Base-by-base conservation (phyloP, 1,284 basidiomycete species). In the Pyrrhoderma noxium region DNA sequence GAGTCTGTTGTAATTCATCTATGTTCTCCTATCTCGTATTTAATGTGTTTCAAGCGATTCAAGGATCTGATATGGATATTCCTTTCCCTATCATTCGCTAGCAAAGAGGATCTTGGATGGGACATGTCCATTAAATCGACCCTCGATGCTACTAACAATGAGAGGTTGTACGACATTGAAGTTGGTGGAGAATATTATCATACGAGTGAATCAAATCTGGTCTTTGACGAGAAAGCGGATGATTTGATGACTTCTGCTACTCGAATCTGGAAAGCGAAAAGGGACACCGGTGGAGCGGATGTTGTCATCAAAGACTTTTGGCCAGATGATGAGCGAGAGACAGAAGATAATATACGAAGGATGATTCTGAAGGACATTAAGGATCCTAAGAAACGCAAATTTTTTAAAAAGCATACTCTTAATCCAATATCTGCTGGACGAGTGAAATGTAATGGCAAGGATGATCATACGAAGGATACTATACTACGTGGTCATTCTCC, bases 211-310 rank as follows among this genome's bases (percentile, higher is more conserved):
- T 31, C 27, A 31, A 31, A 31, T 31, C 18, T 44, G 9, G n/a
- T 44, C n/a, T 44, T 21, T 5, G 42, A 44, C 42, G n/a, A 19
- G 9, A 27, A n/a, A 25, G 42, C 42, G n/a, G 42, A 44, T 25
- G 22, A 14, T 8, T 14, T 44, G 9, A 14, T 44, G 7, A 44
- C 22, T 21, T 14, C 22, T 18, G 42, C 7, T 19, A 44, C 42
- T 5, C n/a, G 42, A 9, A 27, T 44, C 18, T 44, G 21, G 16
- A n/a, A 19, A 9, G 42, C 16, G 9, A 5, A 5, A 5, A 44
- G 42, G 23, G 22, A n/a, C 16, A 41, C 9, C 16, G 42, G 14
- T 44, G 23, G 7, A 19, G 21, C 8, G 11, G 14, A 23, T 9
- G 11, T 44, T 19, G 21, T 44, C 19, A 22, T 44, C 22, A 44